Conservation (phyloP, 345 rosid genomes). For the Salix koriyanagi region DNA sequence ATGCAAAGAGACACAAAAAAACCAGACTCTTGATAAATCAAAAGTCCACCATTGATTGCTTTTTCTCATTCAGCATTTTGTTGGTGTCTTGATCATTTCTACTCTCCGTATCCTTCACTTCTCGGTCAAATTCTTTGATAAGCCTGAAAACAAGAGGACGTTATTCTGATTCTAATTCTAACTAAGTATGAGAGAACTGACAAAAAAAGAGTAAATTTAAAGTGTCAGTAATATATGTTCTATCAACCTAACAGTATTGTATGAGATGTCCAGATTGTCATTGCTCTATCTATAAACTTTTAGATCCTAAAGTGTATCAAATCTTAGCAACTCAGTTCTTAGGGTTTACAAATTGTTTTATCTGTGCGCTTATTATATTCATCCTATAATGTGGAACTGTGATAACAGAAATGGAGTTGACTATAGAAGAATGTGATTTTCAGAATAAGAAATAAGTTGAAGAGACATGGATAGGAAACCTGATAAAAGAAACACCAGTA, state of each 20-base stretch:
- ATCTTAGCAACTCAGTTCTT: neutral
- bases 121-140: slow-evolving; percentile 86
- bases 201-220: neutral
- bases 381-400: neutral
- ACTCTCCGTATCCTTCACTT: slow-evolving; percentile 64
- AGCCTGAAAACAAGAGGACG: slow-evolving; percentile 51
- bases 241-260: neutral
- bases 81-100: slow-evolving; percentile 59
- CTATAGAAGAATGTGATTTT: neutral
- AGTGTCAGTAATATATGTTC: neutral
- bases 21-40: neutral
- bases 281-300: neutral
- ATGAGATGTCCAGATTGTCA: neutral
- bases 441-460: neutral
- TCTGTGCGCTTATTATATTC: neutral
- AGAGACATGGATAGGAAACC: neutral
- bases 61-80: slow-evolving; percentile 70
- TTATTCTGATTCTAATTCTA: neutral
- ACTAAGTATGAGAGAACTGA: neutral
- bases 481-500: neutral
- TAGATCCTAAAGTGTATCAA: neutral
- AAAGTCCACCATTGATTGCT: slow-evolving; percentile 67
- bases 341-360: neutral
- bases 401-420: neutral
- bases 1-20: neutral